These are phyloP conservation scores for Kappamyces sp. DNA, from an alignment of 192 early-diverging fungal species.

Conservation along the genomic window DNA sequence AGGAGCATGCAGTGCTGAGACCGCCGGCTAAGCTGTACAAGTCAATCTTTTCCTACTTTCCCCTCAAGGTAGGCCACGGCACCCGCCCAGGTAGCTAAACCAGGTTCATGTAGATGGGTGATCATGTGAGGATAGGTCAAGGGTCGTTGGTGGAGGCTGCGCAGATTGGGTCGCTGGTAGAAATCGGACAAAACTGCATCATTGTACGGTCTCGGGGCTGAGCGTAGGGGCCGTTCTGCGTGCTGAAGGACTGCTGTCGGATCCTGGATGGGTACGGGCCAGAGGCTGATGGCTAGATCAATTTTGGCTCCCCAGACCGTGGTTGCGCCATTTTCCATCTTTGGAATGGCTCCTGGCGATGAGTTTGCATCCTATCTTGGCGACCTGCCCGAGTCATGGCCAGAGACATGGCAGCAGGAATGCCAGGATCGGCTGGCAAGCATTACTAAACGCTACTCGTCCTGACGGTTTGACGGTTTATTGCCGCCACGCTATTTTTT, in stretches of 20 bases:
- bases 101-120: constrained; percentile 36
- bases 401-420: constrained; percentile 12
- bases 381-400: constrained; percentile 3
- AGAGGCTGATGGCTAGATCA: constrained; percentile 22
- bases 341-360: constrained; percentile 72
- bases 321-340: constrained; percentile 88
- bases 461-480: no score
- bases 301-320: constrained; percentile 89
- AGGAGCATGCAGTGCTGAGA: constrained; percentile 69
- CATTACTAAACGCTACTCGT: no score
- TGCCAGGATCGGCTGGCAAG: background rate
- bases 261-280: constrained; percentile 67
- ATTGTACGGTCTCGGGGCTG: constrained; percentile 63
- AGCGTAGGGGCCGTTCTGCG: constrained; percentile 77
- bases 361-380: constrained; percentile 3
- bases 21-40: constrained; percentile 96
- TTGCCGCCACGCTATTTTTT: background rate
- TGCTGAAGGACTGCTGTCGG: constrained; percentile 89
- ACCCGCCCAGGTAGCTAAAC: constrained; percentile 56
- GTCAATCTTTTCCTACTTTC: constrained; percentile 92
- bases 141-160: constrained; percentile 87
- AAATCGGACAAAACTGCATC: constrained; percentile 89
- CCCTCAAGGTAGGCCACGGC: constrained; percentile 92
- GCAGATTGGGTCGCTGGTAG: constrained; percentile 81
- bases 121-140: constrained; percentile 83